phyloP scores from a whole-genome alignment of 208 protist genomes.

The Leishmania lainsoni region DNA sequence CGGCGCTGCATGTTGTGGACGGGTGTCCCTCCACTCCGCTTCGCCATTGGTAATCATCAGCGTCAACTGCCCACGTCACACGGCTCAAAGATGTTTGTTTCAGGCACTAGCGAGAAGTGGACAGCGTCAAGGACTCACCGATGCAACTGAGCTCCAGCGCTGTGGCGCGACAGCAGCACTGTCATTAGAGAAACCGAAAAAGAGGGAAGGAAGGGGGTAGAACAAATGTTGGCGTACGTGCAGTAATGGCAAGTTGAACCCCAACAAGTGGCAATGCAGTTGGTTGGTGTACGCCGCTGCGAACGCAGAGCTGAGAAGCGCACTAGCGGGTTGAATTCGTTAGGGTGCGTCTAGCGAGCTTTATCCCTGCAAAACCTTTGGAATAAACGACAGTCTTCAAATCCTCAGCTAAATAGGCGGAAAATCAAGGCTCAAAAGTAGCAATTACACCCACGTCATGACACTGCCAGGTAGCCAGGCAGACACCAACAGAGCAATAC shows the following conservation, averaged over 20 bases:
- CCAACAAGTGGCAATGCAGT: neutral
- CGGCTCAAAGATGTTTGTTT: neutral
- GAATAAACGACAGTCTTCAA: neutral
- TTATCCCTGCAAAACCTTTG: neutral
- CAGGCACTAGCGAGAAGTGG: neutral
- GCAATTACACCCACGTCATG: slow-evolving; percentile 8
- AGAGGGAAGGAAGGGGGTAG: neutral
- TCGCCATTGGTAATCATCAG: neutral
- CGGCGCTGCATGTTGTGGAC: neutral
- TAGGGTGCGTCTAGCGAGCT: no score
- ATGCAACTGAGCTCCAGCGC: neutral
- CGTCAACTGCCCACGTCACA: neutral
- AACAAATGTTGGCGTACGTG: neutral
- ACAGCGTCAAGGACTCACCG: neutral
- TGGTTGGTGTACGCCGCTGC: neutral
- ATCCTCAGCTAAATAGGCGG: neutral
- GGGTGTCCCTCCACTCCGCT: neutral
- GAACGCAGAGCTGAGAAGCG: neutral
- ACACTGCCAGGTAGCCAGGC: slow-evolving; percentile 11
- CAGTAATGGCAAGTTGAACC: neutral
- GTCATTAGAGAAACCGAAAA: neutral
- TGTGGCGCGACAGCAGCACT: neutral
- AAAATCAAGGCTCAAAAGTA: neutral
- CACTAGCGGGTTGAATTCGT: neutral
- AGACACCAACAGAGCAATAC: slow-evolving; percentile 10